Evolutionary conservation across 768 basidiomycete species (phyloP), one percentile per base, ranked within the genome.

Genomic region (Tylopilus sp.): DNA sequence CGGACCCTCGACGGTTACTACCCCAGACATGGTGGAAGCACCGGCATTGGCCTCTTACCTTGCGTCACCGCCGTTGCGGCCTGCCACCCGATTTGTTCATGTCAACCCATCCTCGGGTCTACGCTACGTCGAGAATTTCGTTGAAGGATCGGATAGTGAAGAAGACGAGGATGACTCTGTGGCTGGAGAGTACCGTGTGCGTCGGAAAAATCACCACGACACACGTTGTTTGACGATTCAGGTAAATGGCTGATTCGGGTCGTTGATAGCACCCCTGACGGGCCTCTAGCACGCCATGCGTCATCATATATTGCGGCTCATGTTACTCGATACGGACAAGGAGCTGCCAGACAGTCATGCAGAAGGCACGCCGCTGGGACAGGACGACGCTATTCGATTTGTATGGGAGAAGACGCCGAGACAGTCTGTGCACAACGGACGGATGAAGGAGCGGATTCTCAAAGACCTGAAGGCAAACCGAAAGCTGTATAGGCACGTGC

Each of bases 331-430:
- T 7, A 74, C 65, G 33, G 84, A 82, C 57, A 79, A 80, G 52
- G 62, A 76, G 1, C 69, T 89, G 8, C 88, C 88, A 1, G 79
- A 80, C 50, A 81, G 78, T 47, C 80, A 86, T 58, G 57, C 60
- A 10, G 86, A 89, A 59, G 83, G 80, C 15, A 70, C 65, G 11
- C 59, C 68, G 3, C 58, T 82, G 1, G 71, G 68, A 3, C 59
- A 71, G 11, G 63, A 73, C 20, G 77, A 82, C n/a, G 79, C 85
- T 1, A 73, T 89, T 13, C 82, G 87, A 18, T 89, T 89, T 56
- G 82, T 88, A 4, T 90, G 88, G 88, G 81, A 85, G 54, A 87
- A 86, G 64, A 90, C 88, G 2, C 73, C 79, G 11, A 86, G 82
- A 53, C 85, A 88, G 58, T 89, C 86, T 1, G 76, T 81, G 18